Conservation (phyloP, 192 early-diverging fungal genomes). For the Piromyces sp. region DNA sequence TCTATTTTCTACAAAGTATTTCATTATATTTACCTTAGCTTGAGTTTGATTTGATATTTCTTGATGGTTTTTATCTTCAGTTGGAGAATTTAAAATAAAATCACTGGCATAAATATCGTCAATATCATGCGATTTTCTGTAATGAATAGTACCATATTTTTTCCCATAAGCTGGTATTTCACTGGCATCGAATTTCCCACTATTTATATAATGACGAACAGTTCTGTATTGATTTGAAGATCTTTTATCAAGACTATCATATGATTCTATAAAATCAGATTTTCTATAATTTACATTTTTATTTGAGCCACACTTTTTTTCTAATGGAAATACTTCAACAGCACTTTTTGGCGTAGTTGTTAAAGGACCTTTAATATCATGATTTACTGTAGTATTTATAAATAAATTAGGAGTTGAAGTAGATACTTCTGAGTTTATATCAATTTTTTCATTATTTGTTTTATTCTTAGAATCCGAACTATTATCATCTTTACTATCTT, state of each 20-base stretch:
- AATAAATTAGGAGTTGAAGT: too few species aligned
- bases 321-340: too few species aligned
- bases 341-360: too few species aligned
- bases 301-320: too few species aligned
- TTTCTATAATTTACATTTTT: too few species aligned
- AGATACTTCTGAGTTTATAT: too few species aligned
- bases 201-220: background rate
- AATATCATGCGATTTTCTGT: background rate
- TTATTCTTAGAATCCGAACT: too few species aligned
- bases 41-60: background rate
- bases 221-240: background rate
- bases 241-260: background rate
- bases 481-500: background rate
- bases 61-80: background rate
- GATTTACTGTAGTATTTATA: too few species aligned
- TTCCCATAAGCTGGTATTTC: background rate
- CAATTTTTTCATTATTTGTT: too few species aligned
- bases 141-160: background rate
- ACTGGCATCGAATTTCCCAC: background rate
- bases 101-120: background rate
- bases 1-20: background rate
- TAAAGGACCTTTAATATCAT: too few species aligned
- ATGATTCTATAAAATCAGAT: background rate
- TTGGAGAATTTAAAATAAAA: background rate
- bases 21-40: background rate